phyloP scores from a whole-genome alignment of 1,139 yeast species.

The Saccharomycopsis phalli region DNA sequence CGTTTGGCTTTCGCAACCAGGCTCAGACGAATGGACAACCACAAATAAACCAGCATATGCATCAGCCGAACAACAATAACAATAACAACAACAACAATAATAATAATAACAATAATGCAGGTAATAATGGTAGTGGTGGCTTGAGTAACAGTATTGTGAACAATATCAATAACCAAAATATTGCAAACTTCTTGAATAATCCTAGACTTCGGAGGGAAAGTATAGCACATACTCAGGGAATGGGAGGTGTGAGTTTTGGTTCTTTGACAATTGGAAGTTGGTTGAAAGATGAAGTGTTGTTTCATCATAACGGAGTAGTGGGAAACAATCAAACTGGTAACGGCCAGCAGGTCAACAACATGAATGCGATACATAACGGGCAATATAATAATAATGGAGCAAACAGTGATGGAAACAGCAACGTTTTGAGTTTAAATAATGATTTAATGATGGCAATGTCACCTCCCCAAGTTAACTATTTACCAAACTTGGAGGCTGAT shows the following conservation, averaged over 20 bases:
- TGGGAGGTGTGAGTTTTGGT: conserved; percentile 99
- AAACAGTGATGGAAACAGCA: conserved; percentile 13
- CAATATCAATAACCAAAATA: conserved; percentile 23
- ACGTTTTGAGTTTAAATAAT: conserved; percentile 13
- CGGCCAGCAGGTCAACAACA: conserved; percentile 23
- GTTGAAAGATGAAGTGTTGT: conserved; percentile 83
- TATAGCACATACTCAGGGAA: conserved; percentile 92
- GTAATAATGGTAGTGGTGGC: conserved; percentile 14
- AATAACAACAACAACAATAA: conserved; percentile 6
- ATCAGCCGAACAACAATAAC: conserved; percentile 5
- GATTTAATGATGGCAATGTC: conserved; percentile 36
- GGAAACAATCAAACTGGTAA: conserved; percentile 23
- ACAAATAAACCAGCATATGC: conserved; percentile 22
- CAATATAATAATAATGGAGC: conserved; percentile 5
- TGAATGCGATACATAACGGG: conserved; percentile 6
- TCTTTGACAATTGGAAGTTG: conserved; percentile 91
- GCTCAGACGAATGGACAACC: conserved; percentile 13
- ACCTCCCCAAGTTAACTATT: conserved; percentile 57
- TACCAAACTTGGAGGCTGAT: conserved; percentile 90
- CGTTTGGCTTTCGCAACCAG: conserved; percentile 20
- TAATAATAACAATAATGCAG: conserved; percentile 18
- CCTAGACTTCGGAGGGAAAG: conserved; percentile 66
- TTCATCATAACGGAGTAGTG: conserved; percentile 30
- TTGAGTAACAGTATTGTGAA: conserved; percentile 23
- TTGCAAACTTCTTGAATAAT: conserved; percentile 32